Evolutionary conservation across 345 rosid species (phyloP), one percentile per base, ranked within the genome.

Genomic region (Gossypium thurberi): DNA sequence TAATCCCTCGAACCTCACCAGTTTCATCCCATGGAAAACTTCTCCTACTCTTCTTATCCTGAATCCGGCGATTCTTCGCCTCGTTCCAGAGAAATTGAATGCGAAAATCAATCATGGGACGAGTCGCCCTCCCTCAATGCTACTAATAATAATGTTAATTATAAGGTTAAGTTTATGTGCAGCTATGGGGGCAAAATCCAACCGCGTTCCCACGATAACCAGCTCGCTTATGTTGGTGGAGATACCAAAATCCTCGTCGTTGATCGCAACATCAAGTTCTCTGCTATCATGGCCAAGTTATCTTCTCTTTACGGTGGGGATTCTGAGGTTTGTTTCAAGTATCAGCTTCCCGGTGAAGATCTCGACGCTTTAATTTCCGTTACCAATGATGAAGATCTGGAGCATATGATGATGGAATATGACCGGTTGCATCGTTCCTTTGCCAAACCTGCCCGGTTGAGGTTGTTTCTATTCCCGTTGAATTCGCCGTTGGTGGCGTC

Each of bases 291-390:
- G 75, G 69, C 71, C 56, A 83, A 81, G 75, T 82, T 87, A 21
- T 60, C 81, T 7, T 78, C 89, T 10, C 80, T 85, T 8, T 84
- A 70, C 57, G 82, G 78, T 48, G 70, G 65, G 17, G 71, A 71
- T 2, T 17, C 61, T 56, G 79, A 83, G 57, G 18, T 81, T 17
- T 82, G 85, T 78, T 73, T 89, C 48, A 87, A 89, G 83, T 89
- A 87, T 48, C 91, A 89, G 71, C 87, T 87, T 62, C 93, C 91
- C 2, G 93, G 87, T 1, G 93, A 89, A 67, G 93, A 87, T 75
- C 89, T 89, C 21, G 91, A 83, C 72, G 88, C 91, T 15, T 79
- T 89, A 76, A 83, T 87, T 72, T 87, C 91, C 3, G 88, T 89
- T 52, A 85, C 91, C 53, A 85, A 84, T 66, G 88, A 87, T 47